Percentiles rank a stretch among this genome's conserved stretches.
These are phyloP conservation scores for Calonectria crousiana DNA, from an alignment of 2,329 filamentous ascomycete genomes.

Conservation along the genomic window DNA sequence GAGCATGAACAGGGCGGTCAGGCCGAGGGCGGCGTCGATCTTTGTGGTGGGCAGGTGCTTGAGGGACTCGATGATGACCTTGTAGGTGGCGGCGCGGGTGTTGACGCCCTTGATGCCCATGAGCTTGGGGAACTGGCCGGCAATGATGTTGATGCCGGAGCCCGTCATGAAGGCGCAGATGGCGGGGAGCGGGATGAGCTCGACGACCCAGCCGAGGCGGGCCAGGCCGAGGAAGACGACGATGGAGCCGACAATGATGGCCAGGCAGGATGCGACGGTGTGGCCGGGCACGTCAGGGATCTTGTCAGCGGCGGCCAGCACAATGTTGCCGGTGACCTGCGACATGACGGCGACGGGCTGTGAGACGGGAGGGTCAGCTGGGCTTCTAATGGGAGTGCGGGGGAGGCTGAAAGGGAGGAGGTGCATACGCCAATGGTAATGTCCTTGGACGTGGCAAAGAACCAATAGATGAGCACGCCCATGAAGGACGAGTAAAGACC, in stretches of 20 bases:
- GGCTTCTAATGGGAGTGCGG: background rate
- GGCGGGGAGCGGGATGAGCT: slow-evolving; percentile 65
- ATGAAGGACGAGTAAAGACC: slow-evolving; percentile 85
- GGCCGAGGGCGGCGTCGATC: slow-evolving; percentile 80
- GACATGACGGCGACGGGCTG: slow-evolving; percentile 68
- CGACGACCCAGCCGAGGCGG: slow-evolving; percentile 66
- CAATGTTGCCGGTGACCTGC: slow-evolving; percentile 63
- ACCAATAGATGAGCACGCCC: slow-evolving; percentile 95
- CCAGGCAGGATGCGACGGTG: slow-evolving; percentile 60
- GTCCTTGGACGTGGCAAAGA: slow-evolving; percentile 94
- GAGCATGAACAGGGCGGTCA: slow-evolving; percentile 76
- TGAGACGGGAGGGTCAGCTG: slow-evolving; percentile 32
- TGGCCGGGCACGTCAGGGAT: slow-evolving; percentile 56
- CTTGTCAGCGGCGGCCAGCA: slow-evolving; percentile 52
- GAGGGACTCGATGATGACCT: slow-evolving; percentile 64
- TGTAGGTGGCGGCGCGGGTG: slow-evolving; percentile 61
- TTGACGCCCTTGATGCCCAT: slow-evolving; percentile 64
- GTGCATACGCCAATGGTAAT: slow-evolving; percentile 85
- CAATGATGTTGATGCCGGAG: slow-evolving; percentile 62
- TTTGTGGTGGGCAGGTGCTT: slow-evolving; percentile 61
- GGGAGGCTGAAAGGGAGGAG: background rate
- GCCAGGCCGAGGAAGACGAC: slow-evolving; percentile 62
- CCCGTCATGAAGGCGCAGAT: slow-evolving; percentile 69
- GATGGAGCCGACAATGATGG: slow-evolving; percentile 61
- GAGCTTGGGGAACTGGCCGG: slow-evolving; percentile 63